Evolutionary conservation across 2,329 filamentous ascomycete genomes (phyloP).

Genomic region (Coleophoma eucalyptorum): DNA sequence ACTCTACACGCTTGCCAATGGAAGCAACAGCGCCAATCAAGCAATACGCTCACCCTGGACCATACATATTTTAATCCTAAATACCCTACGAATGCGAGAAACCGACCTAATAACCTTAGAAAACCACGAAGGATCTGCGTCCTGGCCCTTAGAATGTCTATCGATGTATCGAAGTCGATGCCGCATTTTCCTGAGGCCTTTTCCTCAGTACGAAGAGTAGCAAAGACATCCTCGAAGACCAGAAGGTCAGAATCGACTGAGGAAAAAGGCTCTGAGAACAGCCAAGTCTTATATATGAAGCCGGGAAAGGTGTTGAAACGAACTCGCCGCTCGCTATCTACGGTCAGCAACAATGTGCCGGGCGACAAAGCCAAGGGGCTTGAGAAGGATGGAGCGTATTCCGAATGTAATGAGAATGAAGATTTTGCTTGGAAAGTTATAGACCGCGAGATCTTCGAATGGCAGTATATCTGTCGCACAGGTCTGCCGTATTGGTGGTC

Average conservation of each 20-base stretch:
- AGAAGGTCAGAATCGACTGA: background rate
- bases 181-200: background rate
- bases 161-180: background rate
- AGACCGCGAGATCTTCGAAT: slow-evolving; percentile 25
- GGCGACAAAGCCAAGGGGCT: background rate
- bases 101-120: too few relatives aligned
- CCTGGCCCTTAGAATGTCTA: too few relatives aligned
- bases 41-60: too few relatives aligned
- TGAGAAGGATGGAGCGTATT: background rate
- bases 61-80: too few relatives aligned
- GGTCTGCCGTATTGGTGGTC: slow-evolving; percentile 28
- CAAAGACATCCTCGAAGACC: background rate
- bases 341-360: background rate
- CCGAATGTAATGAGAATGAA: slow-evolving; percentile 4
- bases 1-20: too few relatives aligned
- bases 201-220: background rate
- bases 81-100: too few relatives aligned
- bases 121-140: too few relatives aligned
- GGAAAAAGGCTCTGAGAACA: background rate
- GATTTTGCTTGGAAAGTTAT: slow-evolving; percentile 22
- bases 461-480: slow-evolving; percentile 24
- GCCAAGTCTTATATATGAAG: background rate
- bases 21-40: too few relatives aligned
- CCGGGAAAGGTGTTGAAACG: background rate
- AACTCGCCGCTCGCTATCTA: background rate